Evolutionary conservation across 2,329 filamentous ascomycete genomes (phyloP), one percentile per base, ranked within the genome.

Genomic region (Ascochyta rabiei): DNA sequence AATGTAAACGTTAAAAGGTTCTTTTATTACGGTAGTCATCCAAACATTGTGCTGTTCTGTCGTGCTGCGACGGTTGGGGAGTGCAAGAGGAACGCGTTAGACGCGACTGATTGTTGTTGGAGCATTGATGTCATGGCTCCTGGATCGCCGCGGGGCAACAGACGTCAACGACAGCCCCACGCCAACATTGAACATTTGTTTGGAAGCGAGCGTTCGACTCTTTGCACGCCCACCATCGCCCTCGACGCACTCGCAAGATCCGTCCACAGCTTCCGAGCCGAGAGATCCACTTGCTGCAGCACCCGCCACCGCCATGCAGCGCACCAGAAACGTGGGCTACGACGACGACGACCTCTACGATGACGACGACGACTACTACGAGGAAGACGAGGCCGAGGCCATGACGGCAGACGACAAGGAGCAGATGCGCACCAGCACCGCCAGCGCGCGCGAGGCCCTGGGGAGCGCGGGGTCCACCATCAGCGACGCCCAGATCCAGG

Each of bases 401-500:
- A 69, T 68, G 60, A 66, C 68, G 4, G 68, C 66, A 15, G 68
- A 71, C 28, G 72, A 69, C 55, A 62, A 70, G 72, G 74, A 77
- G 72, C 78, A 83, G 57, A 84, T 96, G 83, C 81, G 82, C 34
- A 75, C 84, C 34, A 88, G 87, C 45, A 91, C 88, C 0, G 79
- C 82, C 34, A 81, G 87, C 60, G 89, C 96, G 31, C 82, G 85
- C 54, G 80, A 81, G 57, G 82, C 83, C 8, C 79, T 96, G n/a
- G 88, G 86, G 6, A 74, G 78, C 13, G 43, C 56, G 60, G 86
- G 84, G 57, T 81, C 88, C 64, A 83, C 81, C 69, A 78, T 84
- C n/a, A 81, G 84, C 5, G 84, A 88, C 56, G 79, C 81, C 33
- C 89, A 96, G 70, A 93, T 97, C 59, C 86, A 96, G 72, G 93